phyloP scores from a whole-genome alignment of 768 basidiomycete genomes.

The Lyophyllum shimeji region DNA sequence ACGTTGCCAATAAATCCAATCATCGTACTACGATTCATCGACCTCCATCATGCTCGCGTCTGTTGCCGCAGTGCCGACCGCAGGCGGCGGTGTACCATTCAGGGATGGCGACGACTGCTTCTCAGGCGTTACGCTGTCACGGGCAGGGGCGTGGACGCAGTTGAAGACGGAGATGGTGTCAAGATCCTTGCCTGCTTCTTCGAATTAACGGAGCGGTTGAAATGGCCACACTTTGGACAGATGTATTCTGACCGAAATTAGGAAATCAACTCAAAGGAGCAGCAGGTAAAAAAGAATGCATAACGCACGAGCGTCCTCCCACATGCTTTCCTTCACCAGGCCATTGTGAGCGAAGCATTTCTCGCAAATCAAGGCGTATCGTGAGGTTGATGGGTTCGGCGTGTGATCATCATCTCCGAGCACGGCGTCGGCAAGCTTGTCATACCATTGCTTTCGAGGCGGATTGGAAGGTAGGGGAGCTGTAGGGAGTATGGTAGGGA shows the following conservation, averaged over 20 bases:
- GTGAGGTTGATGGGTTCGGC: constrained; percentile 42
- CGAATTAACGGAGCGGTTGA: constrained; percentile 57
- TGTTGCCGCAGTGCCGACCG: constrained; percentile 22
- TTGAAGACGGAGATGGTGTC: constrained; percentile 18
- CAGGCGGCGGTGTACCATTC: constrained; percentile 16
- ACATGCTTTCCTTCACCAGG: constrained; percentile 77
- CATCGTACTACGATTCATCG: constrained; percentile 20
- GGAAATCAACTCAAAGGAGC: neutral
- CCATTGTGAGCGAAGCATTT: constrained; percentile 90
- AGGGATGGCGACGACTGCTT: constrained; percentile 2
- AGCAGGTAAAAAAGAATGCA: neutral
- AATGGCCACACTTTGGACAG: constrained; percentile 84
- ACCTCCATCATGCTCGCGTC: constrained; percentile 33
- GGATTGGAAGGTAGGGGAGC: constrained; percentile 36
- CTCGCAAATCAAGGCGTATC: constrained; percentile 87
- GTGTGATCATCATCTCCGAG: constrained; percentile 72
- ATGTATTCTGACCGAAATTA: constrained; percentile 60
- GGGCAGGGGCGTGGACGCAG: constrained; percentile 10
- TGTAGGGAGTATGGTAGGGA: neutral
- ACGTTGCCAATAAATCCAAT: neutral
- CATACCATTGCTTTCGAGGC: constrained; percentile 79
- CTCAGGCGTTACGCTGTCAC: neutral
- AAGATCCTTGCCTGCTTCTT: constrained; percentile 27
- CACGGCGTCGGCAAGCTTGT: constrained; percentile 84
- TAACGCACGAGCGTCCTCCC: constrained; percentile 81